Conservation (phyloP, 1,284 basidiomycete species). For the Apiotrichum laibachii region DNA sequence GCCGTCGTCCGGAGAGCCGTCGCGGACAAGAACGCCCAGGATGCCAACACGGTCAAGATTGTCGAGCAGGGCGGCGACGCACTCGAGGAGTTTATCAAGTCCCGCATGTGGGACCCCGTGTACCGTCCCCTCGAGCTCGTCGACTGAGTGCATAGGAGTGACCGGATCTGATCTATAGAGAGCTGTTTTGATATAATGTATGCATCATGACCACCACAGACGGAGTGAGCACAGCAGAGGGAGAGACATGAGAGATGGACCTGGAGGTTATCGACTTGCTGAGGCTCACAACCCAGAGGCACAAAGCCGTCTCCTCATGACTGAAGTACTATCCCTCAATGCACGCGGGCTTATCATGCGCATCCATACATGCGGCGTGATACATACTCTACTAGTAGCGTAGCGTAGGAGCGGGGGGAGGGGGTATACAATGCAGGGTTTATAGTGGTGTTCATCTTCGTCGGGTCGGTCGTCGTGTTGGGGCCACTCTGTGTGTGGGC, state of each 20-base stretch:
- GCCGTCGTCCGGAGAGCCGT: constrained; percentile 77
- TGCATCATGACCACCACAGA: too few relatives aligned
- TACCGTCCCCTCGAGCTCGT: constrained; percentile 46
- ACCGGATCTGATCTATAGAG: neutral
- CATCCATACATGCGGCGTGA: neutral
- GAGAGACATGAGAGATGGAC: too few relatives aligned
- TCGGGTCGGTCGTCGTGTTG: too few relatives aligned
- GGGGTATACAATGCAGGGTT: constrained; percentile 14
- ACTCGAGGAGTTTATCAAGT: constrained; percentile 47
- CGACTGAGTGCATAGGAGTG: constrained; percentile 25
- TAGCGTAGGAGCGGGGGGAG: neutral
- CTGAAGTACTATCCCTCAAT: too few relatives aligned
- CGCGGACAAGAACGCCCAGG: constrained; percentile 59
- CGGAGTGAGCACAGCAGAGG: too few relatives aligned
- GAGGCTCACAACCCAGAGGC: too few relatives aligned
- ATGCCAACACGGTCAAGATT: constrained; percentile 40
- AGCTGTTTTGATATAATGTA: too few relatives aligned
- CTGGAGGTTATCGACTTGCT: too few relatives aligned
- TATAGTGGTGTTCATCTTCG: neutral
- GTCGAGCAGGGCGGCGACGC: constrained; percentile 35
- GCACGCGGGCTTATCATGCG: too few relatives aligned
- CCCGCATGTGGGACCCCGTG: constrained; percentile 49
- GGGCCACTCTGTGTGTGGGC: neutral
- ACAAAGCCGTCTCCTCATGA: too few relatives aligned
- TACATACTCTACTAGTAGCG: neutral